A percentile compares a stretch with the other conserved stretches of the same genome.
These are phyloP conservation scores for Apiotrichum akiyoshidainum DNA, from an alignment of 1,284 basidiomycete genomes.

Conservation along the genomic window DNA sequence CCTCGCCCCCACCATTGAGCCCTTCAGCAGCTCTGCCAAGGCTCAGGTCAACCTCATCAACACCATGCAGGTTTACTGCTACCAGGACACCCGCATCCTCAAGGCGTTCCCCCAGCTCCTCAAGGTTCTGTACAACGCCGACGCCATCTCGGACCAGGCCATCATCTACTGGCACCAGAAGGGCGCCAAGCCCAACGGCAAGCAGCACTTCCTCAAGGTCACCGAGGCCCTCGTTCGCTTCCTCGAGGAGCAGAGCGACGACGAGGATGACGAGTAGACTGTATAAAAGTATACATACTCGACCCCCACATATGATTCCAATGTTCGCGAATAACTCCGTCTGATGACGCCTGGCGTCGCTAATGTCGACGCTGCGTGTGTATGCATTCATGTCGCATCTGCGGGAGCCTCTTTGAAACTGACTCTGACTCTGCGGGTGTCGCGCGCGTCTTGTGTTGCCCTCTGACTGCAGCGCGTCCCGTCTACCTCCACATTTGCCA, in stretches of 20 bases:
- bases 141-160: constrained; percentile 89
- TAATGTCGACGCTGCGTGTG: neutral
- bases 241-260: constrained; percentile 47
- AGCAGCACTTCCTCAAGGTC: constrained; percentile 87
- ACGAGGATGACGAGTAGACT: constrained; percentile 37
- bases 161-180: constrained; percentile 98
- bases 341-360: neutral
- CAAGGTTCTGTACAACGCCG: constrained; percentile 92
- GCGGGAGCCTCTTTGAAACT: neutral
- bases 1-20: constrained; percentile 77
- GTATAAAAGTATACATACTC: neutral
- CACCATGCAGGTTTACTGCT: constrained; percentile 87
- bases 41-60: constrained; percentile 89
- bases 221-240: constrained; percentile 80
- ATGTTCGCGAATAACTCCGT: neutral
- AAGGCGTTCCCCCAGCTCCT: constrained; percentile 90
- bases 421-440: too few relatives aligned
- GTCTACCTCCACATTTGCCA: too few relatives aligned
- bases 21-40: constrained; percentile 81
- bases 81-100: constrained; percentile 89
- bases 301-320: neutral
- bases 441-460: too few relatives aligned
- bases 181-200: constrained; percentile 89
- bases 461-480: too few relatives aligned
- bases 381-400: constrained; percentile 9